Base-by-base conservation (phyloP, 495 filamentous ascomycete genomes). In the Trichoderma asperelloides region DNA sequence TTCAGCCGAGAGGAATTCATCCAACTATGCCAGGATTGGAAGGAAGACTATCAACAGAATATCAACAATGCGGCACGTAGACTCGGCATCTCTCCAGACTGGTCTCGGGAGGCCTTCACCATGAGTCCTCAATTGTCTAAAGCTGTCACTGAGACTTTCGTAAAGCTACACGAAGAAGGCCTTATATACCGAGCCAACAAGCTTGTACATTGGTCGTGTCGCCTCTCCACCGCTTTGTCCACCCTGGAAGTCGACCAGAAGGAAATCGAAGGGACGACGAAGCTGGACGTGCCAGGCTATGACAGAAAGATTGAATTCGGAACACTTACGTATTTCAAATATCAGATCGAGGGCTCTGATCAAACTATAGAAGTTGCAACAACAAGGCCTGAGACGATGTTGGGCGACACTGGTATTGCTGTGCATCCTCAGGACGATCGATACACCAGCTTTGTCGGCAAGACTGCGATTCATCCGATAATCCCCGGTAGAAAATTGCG, bases 331-430 rank as follows among this genome's bases (percentile, higher is more conserved):
- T 84, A 88, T 79, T 91, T 89, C 81, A 84, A 84, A 73, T 93
- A 89, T 74, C 83, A 82, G 67, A 87, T 89, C 64, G 89, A 88
- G 66, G 87, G 84, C 51, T 77, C 79, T 25, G 82, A 83, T 23
- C 83, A 88, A 73, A 85, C 82, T 49, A 88, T 93, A 66, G 86
- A 90, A 71, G 88, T 93, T 70, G 89, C 90, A 51, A 93, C 90
- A 15, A 93, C 90, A 63, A 85, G 90, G 77, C 85, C 85, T 9
- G 90, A 93, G 77, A 93, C 90, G n/a, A 91, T 93, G 86, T 82
- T 91, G 21, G 90, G 90, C 73, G 90, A 93, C 76, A 84, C 83
- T 65, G 90, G 85, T 76, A 87, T 93, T 71, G 90, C 90, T 65
- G 90, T 93, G 18, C 87, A 92, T 74, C 90, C 90, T 25, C 81